Base-by-base conservation (phyloP, 495 filamentous ascomycete genomes). In the Xylaria acuta region DNA sequence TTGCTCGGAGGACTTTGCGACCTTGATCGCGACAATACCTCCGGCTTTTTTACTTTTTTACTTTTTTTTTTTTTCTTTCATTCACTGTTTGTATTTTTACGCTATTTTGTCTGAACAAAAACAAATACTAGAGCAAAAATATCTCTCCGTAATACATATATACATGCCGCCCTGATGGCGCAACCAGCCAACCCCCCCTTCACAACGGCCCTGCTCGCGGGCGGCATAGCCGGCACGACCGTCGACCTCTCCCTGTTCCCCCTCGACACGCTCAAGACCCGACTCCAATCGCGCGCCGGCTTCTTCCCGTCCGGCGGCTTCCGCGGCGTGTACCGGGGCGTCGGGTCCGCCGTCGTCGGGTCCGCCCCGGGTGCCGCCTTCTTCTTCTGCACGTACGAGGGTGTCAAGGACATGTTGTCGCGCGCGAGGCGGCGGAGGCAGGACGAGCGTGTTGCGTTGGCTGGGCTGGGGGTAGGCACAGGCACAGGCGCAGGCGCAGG, bases 331-430 rank as follows among this genome's bases (percentile, higher is more conserved):
- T 93, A 93, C 85, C 84, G 86, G 53, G 91, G 92, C 76, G 84
- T 94, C 18, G 91, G 91, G 40, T 87, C 84, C 49, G 91, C 90
- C 5, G 79, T 94, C 40, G 89, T 98, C 75, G 96, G 96, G n/a
- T 97, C 94, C 45, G 97, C 97, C 0, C 96, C 96, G 7, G 94
- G 94, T n/a, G 96, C 96, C 7, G 95, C 96, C 53, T 93, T 97
- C 74, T 99, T 99, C 88, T 99, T 99, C 88, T 92, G 94, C 79
- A 97, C 94, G 69, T 99, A 99, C 84, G 96, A 99, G 79, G 84
- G 88, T 64, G 85, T 92, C 53, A 98, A 98, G 79, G 75, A 84
- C 6, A 75, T 88, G 14, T 83, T 94, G 45, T 76, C 81, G 7
- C 65, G 76, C 45, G 54, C 72, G 1, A 47, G 72, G 16, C 45